Evolutionary conservation across 805 yeast species (phyloP).

Genomic region (Saccharomycopsis fermentans): DNA sequence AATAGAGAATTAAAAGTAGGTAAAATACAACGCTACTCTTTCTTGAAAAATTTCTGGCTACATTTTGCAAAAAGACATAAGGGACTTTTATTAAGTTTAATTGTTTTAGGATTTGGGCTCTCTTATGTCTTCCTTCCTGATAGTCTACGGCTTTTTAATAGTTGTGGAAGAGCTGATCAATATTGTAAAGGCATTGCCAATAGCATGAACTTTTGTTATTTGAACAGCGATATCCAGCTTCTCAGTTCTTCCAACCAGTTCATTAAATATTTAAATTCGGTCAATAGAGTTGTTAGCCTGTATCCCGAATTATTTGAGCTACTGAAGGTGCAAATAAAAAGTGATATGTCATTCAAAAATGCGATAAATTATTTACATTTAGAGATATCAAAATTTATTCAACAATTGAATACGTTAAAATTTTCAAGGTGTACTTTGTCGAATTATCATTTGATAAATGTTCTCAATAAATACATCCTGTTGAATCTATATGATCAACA

Average conservation of each 20-base stretch:
- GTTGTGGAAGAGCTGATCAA: constrained; percentile 45
- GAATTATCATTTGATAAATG: constrained; percentile 70
- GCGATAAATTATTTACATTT: constrained; percentile 32
- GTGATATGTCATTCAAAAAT: constrained; percentile 26
- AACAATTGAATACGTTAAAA: constrained; percentile 54
- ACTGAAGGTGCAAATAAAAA: constrained; percentile 7
- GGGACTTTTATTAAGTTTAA: background rate
- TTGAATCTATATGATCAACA: constrained; percentile 56
- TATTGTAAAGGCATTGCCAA: constrained; percentile 78
- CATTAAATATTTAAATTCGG: constrained; percentile 41
- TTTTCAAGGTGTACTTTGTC: constrained; percentile 44
- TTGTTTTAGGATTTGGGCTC: background rate
- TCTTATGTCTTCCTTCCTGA: background rate
- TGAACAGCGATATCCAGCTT: constrained; percentile 81
- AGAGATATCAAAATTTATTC: constrained; percentile 42
- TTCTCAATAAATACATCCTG: constrained; percentile 26
- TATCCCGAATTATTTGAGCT: constrained; percentile 13
- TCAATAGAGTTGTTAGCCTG: constrained; percentile 7
- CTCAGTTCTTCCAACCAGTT: constrained; percentile 52
- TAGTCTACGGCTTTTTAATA: background rate
- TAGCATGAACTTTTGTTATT: constrained; percentile 83
- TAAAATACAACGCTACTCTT: background rate
- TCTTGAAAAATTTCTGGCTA: background rate
- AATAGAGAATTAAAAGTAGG: background rate
- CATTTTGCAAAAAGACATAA: background rate